Evolutionary conservation across 225 moss, liverwort and hornwort species (phyloP).

Genomic region (Marchantia paleacea): DNA sequence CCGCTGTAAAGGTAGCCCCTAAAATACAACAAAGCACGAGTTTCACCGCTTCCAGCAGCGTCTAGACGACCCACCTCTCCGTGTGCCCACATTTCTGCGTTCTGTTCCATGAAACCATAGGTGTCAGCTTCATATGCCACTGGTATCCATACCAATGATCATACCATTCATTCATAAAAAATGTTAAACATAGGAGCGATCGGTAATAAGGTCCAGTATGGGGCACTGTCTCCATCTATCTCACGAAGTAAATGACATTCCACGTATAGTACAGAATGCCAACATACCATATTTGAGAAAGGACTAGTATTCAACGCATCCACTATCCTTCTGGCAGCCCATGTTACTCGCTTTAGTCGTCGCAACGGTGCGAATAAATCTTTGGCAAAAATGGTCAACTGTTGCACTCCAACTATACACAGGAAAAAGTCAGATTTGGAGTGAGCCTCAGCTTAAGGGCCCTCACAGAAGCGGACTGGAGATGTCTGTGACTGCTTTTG

Average conservation of each 20-base stretch:
- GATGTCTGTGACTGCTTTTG: not conserved
- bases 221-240: not conserved
- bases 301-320: conserved; percentile 36
- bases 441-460: not conserved
- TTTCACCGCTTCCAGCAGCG: conserved; percentile 43
- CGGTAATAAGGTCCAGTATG: not conserved
- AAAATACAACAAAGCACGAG: conserved; percentile 38
- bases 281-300: conserved; percentile 36
- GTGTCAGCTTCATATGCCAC: not conserved
- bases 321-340: conserved; percentile 45
- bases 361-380: conserved; percentile 46
- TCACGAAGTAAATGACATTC: not conserved
- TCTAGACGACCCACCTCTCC: conserved; percentile 44
- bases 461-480: not conserved
- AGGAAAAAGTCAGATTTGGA: not conserved
- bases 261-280: not conserved
- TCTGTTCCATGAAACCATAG: conserved; percentile 28
- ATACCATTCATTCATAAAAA: not conserved
- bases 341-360: conserved; percentile 39
- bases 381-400: conserved; percentile 36
- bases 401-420: conserved; percentile 40
- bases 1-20: conserved; percentile 50
- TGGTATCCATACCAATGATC: not conserved
- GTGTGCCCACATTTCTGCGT: conserved; percentile 50
- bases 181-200: not conserved